A percentile compares a stretch with the other conserved stretches of the same genome.
phyloP scores from a whole-genome alignment of 306 rosid genomes.

The Gastrolobium villosum region DNA sequence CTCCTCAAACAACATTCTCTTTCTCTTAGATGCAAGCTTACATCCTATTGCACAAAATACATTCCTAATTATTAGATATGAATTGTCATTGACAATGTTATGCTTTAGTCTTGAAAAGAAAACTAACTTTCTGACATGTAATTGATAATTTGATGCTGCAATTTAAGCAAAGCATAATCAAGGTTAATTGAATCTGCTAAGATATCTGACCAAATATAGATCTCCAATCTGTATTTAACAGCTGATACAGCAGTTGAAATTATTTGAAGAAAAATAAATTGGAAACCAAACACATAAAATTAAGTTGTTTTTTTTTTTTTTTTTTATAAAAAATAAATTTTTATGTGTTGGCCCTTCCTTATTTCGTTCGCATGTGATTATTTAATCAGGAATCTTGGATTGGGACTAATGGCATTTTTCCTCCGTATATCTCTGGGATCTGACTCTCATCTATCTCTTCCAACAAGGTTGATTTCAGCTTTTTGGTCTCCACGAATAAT shows the following conservation, averaged over 20 bases:
- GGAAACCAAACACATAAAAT: constrained; percentile 30
- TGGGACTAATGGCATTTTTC: constrained; percentile 71
- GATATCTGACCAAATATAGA: constrained; percentile 3
- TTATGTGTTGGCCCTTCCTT: not conserved
- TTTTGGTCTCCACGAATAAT: constrained; percentile 69
- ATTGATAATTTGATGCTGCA: not conserved
- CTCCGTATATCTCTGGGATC: constrained; percentile 75
- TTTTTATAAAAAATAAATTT: not conserved
- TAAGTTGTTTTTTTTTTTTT: not conserved
- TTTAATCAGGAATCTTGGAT: constrained; percentile 66
- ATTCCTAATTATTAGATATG: not conserved
- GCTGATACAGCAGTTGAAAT: not conserved
- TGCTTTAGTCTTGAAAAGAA: not conserved
- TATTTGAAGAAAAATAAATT: constrained; percentile 35
- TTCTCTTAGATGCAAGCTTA: not conserved
- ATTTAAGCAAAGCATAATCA: constrained; percentile 19
- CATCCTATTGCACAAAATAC: not conserved
- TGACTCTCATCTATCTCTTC: constrained; percentile 86
- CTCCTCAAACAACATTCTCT: not conserved
- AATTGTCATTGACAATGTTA: not conserved
- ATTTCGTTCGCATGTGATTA: not conserved
- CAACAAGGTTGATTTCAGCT: constrained; percentile 64
- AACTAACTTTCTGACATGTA: not conserved
- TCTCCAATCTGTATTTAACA: not conserved
- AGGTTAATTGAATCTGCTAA: constrained; percentile 7